Base-by-base conservation (phyloP, 331 rosid genomes). In the Saraca asoca region DNA sequence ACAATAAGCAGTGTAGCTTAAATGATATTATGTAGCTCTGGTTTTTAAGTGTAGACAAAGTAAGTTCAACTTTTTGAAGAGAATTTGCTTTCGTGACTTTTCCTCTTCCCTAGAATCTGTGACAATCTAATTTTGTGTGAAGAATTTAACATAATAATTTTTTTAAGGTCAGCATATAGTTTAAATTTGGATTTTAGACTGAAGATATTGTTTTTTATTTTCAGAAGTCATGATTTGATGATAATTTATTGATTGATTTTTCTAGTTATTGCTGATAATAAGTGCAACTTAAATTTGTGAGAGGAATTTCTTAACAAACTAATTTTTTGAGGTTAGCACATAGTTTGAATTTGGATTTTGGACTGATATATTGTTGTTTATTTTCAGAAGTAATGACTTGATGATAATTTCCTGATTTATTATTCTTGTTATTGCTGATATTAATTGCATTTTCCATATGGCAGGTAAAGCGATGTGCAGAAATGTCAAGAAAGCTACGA, bases 381-480 rank as follows among this genome's bases (percentile, higher is more conserved):
- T 61, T 3, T 29, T 61, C 38, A 55, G 34, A 68, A 54, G 59
- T 71, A 62, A 18, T 34, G 59, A 33, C 17, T 37, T 24, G 31
- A 52, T 13, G 44, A 45, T 29, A 57, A 41, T 43, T 24, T 57
- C 66, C 7, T 12, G 10, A 52, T 4, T 24, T 24, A 4, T 60
- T 60, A 31, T 13, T 9, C 15, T 70, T 44, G 9, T 63, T 69
- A 53, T 65, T 43, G 29, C 55, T 57, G 19, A 51, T 69, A 29
- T 67, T 54, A 51, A 59, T 5, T 56, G 51, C 11, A 62, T 54
- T 82, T 76, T 39, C 15, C 52, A 63, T 66, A 78, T 69, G 55
- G 62, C 82, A 94, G 99, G 99, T 94, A 62, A 94, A 94, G 82
- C 85, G 97, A 69, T 94, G 99, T 83, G 96, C 91, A 35, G 99